phyloP scores from a whole-genome alignment of 345 rosid species.

The Chamaenerion angustifolium region DNA sequence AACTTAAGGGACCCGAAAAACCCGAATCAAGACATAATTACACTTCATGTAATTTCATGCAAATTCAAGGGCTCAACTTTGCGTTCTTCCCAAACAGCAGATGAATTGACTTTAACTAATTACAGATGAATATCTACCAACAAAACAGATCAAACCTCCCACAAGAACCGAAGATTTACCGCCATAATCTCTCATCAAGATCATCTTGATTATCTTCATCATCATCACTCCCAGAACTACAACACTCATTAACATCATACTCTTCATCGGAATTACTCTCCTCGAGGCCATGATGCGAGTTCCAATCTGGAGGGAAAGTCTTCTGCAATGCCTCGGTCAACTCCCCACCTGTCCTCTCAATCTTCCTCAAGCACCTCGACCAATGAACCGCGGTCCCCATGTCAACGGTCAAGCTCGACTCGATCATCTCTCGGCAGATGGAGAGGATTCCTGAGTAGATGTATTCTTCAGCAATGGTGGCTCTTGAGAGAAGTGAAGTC shows the following conservation, averaged over 20 bases:
- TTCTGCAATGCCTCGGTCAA: slow-evolving; percentile 85
- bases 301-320: slow-evolving; percentile 95
- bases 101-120: too few relatives aligned
- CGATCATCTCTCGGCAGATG: slow-evolving; percentile 66
- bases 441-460: slow-evolving; percentile 44
- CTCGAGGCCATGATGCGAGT: slow-evolving; percentile 19
- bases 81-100: too few relatives aligned
- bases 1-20: too few relatives aligned
- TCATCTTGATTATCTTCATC: slow-evolving; percentile 14
- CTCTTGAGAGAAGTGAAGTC: slow-evolving; percentile 72
- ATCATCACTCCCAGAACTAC: slow-evolving; percentile 9
- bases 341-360: slow-evolving; percentile 81
- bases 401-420: slow-evolving; percentile 55
- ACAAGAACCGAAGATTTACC: neutral
- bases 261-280: slow-evolving; percentile 25
- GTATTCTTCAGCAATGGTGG: slow-evolving; percentile 66
- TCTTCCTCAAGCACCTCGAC: slow-evolving; percentile 70
- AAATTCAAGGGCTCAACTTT: too few relatives aligned
- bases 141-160: neutral
- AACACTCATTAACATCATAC: slow-evolving; percentile 20
- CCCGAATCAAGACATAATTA: too few relatives aligned
- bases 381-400: slow-evolving; percentile 96
- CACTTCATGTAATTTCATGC: too few relatives aligned
- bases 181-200: slow-evolving; percentile 3
- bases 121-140: neutral